These are phyloP conservation scores for Claviceps sp. DNA, from an alignment of 2,329 filamentous ascomycete species.

Conservation along the genomic window DNA sequence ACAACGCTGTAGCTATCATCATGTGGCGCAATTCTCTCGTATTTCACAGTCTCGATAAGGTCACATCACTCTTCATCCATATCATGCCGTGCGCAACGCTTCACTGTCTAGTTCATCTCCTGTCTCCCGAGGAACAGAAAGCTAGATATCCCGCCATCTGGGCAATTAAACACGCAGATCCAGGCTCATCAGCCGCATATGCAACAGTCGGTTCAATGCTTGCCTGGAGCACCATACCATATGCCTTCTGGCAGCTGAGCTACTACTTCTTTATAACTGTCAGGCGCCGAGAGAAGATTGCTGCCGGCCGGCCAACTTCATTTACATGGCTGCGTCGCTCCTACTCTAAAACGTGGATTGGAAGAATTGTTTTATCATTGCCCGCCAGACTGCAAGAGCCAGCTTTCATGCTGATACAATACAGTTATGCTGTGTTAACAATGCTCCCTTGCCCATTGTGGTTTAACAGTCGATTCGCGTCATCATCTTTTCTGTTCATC, in stretches of 20 bases:
- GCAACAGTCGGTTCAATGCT: conserved; percentile 71
- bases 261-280: conserved; percentile 97
- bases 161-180: conserved; percentile 55
- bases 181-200: conserved; percentile 69
- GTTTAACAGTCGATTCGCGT: conserved; percentile 81
- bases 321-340: conserved; percentile 94
- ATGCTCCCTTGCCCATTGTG: conserved; percentile 92
- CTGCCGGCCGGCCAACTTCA: conserved; percentile 84
- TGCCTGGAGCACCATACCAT: conserved; percentile 84
- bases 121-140: conserved; percentile 50
- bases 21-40: conserved; percentile 99
- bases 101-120: conserved; percentile 81
- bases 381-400: conserved; percentile 68
- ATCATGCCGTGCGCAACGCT: conserved; percentile 96
- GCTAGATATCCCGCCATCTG: conserved; percentile 74
- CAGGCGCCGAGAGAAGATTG: conserved; percentile 88
- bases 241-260: conserved; percentile 78
- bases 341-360: conserved; percentile 82
- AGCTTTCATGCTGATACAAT: conserved; percentile 94
- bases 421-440: conserved; percentile 75
- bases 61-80: conserved; percentile 96
- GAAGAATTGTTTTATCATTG: conserved; percentile 67
- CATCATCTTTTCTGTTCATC: conserved; percentile 57
- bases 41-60: conserved; percentile 97
- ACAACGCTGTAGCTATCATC: conserved; percentile 93